Percentiles rank a stretch among this genome's conserved stretches.
Evolutionary conservation across 441 rosid genomes (phyloP).

Genomic region (Bocquillonia castaneifolia): DNA sequence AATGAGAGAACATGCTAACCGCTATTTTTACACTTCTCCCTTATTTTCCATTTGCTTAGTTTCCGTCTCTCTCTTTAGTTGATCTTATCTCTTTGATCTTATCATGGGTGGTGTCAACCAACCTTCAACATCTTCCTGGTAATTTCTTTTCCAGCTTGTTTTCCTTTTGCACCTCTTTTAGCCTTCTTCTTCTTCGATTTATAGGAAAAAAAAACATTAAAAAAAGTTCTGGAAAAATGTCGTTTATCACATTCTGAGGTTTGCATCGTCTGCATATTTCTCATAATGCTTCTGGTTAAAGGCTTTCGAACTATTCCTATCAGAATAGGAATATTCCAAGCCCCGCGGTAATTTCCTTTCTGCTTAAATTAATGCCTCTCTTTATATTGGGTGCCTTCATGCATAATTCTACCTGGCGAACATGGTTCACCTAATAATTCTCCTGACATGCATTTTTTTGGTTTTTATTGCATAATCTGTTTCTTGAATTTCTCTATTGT

Average conservation of each 20-base stretch:
- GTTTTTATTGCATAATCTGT: too few species aligned
- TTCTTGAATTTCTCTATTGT: too few species aligned
- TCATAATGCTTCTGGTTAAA: background rate
- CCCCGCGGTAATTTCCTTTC: slow-evolving; percentile 1
- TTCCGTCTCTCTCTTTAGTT: slow-evolving; percentile 24
- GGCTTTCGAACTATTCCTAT: background rate
- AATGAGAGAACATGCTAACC: slow-evolving; percentile 30
- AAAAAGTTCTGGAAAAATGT: too few species aligned
- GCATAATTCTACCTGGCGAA: background rate
- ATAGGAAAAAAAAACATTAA: too few species aligned
- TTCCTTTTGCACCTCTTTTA: background rate
- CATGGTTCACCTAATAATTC: too few species aligned
- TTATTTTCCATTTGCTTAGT: slow-evolving; percentile 16
- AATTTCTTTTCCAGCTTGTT: slow-evolving; percentile 1
- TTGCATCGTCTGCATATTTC: background rate
- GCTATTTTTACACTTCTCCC: slow-evolving; percentile 22
- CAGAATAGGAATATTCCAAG: background rate
- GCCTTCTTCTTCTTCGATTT: slow-evolving; percentile 9
- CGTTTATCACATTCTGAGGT: background rate
- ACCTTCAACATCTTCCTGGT: slow-evolving; percentile 29
- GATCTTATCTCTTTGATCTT: slow-evolving; percentile 7
- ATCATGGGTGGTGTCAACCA: slow-evolving; percentile 32
- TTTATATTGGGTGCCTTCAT: background rate
- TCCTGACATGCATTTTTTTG: too few species aligned
- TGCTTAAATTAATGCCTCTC: background rate